phyloP scores from a whole-genome alignment of 2,329 filamentous ascomycete genomes.

The Coniochaeta pulveracea region DNA sequence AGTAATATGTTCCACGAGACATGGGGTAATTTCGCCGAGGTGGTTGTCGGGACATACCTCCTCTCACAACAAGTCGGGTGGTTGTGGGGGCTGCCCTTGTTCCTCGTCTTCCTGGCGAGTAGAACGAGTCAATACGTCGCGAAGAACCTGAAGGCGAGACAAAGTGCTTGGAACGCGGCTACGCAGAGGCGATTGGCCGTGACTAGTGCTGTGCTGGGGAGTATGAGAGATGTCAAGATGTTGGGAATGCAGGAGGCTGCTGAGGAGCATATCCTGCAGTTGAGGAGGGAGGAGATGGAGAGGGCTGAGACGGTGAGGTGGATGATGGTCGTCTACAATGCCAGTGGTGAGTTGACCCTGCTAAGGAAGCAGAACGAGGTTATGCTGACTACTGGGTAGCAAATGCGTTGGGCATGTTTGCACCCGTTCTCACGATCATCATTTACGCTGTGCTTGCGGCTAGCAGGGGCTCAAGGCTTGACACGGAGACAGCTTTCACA shows the following conservation, averaged over 20 bases:
- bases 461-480: conserved; percentile 11
- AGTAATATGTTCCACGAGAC: neutral
- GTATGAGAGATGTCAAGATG: conserved; percentile 1
- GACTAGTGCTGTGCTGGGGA: neutral
- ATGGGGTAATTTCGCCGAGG: neutral
- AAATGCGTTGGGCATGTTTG: conserved; percentile 29
- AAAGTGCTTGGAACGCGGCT: neutral
- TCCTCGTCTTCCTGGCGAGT: neutral
- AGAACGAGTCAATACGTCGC: neutral
- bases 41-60: neutral
- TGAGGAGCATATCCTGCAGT: neutral
- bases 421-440: conserved; percentile 24
- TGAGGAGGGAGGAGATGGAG: neutral
- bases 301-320: neutral
- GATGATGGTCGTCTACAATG: conserved; percentile 2
- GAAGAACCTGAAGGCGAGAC: neutral
- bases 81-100: neutral
- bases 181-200: neutral
- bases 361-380: conserved; percentile 25
- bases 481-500: conserved; percentile 26
- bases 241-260: neutral
- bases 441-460: conserved; percentile 20
- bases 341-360: conserved; percentile 11
- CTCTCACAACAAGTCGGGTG: neutral
- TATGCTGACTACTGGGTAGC: conserved; percentile 18